phyloP scores from a whole-genome alignment of 768 basidiomycete genomes.

The Pisolithus microcarpus region DNA sequence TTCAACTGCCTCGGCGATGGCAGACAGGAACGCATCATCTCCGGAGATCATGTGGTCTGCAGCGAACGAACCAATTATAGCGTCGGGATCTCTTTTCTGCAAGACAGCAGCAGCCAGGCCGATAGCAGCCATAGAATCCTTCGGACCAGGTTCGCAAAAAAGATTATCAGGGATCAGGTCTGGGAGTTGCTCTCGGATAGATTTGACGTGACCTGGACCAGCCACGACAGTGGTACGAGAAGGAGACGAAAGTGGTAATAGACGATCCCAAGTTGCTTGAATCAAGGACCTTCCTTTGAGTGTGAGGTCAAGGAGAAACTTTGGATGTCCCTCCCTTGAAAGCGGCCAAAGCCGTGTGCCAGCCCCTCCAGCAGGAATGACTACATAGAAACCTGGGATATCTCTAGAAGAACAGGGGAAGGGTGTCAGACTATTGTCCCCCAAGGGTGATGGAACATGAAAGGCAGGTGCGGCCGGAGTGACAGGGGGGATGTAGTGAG shows the following conservation, averaged over 20 bases:
- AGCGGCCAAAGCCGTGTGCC: constrained; percentile 87
- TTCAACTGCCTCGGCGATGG: constrained; percentile 79
- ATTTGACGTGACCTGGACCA: constrained; percentile 66
- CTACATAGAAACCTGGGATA: constrained; percentile 83
- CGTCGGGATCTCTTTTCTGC: constrained; percentile 65
- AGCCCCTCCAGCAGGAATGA: constrained; percentile 84
- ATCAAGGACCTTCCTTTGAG: constrained; percentile 81
- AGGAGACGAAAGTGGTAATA: constrained; percentile 67
- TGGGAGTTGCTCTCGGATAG: constrained; percentile 73
- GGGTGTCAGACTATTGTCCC: constrained; percentile 50
- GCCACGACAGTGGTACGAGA: constrained; percentile 77
- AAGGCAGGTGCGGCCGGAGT: constrained; percentile 31
- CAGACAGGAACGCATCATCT: constrained; percentile 79
- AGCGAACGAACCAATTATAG: constrained; percentile 82
- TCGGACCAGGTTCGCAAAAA: constrained; percentile 83
- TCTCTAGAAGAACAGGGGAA: constrained; percentile 50
- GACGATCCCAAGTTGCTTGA: constrained; percentile 87
- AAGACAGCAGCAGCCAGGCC: constrained; percentile 82
- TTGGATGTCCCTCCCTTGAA: constrained; percentile 77
- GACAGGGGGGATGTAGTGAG: constrained; percentile 37
- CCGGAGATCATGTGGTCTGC: constrained; percentile 94
- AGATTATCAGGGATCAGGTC: constrained; percentile 64
- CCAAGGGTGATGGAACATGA: constrained; percentile 67
- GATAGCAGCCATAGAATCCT: constrained; percentile 87
- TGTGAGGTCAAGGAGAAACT: constrained; percentile 82